Percentiles rank a stretch among this genome's conserved stretches.
These are phyloP conservation scores for Xylaria hypoxylon DNA, from an alignment of 2,329 filamentous ascomycete species.

Conservation along the genomic window DNA sequence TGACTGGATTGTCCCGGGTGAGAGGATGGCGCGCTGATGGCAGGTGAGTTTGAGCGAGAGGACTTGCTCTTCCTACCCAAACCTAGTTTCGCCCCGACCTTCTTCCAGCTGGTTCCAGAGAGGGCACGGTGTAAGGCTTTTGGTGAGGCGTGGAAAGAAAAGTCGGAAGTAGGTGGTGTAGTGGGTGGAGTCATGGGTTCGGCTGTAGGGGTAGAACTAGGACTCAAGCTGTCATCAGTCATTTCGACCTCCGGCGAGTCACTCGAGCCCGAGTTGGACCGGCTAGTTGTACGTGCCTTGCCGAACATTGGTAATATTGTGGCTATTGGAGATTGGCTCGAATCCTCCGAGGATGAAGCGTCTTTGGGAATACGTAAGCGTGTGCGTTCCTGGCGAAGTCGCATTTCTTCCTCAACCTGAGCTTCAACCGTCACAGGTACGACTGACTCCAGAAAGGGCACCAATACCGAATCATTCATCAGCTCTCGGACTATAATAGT, in stretches of 20 bases:
- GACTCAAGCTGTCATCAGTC: slow-evolving; percentile 74
- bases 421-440: slow-evolving; percentile 54
- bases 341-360: slow-evolving; percentile 52
- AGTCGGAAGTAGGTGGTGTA: slow-evolving; percentile 74
- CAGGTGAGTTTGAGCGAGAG: slow-evolving; percentile 55
- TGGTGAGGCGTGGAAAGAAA: slow-evolving; percentile 63
- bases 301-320: slow-evolving; percentile 58
- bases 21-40: slow-evolving; percentile 59
- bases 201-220: slow-evolving; percentile 65
- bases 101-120: slow-evolving; percentile 72
- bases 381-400: slow-evolving; percentile 55
- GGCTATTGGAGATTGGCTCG: slow-evolving; percentile 58
- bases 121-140: slow-evolving; percentile 66
- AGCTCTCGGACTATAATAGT: slow-evolving; percentile 91
- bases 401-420: slow-evolving; percentile 53
- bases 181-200: slow-evolving; percentile 81
- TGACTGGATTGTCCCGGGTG: slow-evolving; percentile 45
- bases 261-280: slow-evolving; percentile 59
- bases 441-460: slow-evolving; percentile 87
- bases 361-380: slow-evolving; percentile 56
- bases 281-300: slow-evolving; percentile 54
- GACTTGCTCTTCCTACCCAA: slow-evolving; percentile 65
- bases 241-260: slow-evolving; percentile 63
- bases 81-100: slow-evolving; percentile 71
- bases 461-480: slow-evolving; percentile 96